A percentile compares a stretch with the other conserved stretches of the same genome.
phyloP scores from a whole-genome alignment of 805 yeast species.

The Lipomyces starkeyi region DNA sequence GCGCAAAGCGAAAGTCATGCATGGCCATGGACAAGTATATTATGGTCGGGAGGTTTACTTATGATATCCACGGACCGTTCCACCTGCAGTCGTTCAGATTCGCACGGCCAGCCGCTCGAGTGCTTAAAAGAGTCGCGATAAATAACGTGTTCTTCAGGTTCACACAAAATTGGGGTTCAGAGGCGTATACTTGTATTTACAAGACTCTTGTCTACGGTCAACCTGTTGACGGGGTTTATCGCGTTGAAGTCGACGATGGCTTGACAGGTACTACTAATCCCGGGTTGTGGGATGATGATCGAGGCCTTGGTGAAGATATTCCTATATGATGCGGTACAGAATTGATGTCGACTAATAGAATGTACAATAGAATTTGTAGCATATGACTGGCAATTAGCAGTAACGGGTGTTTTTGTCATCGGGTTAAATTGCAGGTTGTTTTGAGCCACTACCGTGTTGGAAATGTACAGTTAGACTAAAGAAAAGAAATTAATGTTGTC shows the following conservation, averaged over 20 bases:
- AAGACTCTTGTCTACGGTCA: conserved; percentile 43
- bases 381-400: neutral
- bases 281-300: conserved; percentile 9
- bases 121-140: conserved; percentile 28
- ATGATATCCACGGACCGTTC: conserved; percentile 37
- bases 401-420: conserved; percentile 64
- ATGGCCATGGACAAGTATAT: conserved; percentile 27
- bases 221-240: conserved; percentile 23
- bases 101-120: conserved; percentile 30
- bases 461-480: neutral
- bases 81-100: conserved; percentile 39
- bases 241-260: neutral
- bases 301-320: conserved; percentile 22
- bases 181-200: conserved; percentile 45
- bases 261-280: neutral
- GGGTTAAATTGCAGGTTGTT: neutral
- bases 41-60: conserved; percentile 36
- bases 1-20: neutral
- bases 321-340: conserved; percentile 35
- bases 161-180: conserved; percentile 46
- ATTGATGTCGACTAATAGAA: neutral
- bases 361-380: neutral
- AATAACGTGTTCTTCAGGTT: conserved; percentile 39
- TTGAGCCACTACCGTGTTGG: neutral
- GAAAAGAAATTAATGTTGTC: neutral